phyloP scores from a whole-genome alignment of 176 grass and related monocot species.

The bread wheat (Triticum aestivum) region DNA sequence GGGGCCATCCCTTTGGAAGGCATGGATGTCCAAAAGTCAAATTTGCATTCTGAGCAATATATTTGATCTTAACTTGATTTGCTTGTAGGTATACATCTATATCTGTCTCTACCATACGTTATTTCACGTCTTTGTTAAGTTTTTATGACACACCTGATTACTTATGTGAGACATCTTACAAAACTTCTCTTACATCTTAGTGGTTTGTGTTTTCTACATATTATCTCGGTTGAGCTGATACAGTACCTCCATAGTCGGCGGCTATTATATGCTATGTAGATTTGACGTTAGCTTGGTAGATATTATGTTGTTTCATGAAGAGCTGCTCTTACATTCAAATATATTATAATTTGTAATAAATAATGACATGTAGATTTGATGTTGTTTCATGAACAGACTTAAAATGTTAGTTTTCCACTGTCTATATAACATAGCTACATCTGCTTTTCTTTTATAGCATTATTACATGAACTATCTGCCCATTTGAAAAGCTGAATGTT shows the following conservation, averaged over 20 bases:
- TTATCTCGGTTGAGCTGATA: too few species aligned
- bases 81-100: background rate
- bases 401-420: background rate
- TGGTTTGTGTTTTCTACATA: too few species aligned
- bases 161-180: too few species aligned
- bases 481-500: too few species aligned
- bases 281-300: too few species aligned
- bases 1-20: too few species aligned
- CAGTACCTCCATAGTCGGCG: too few species aligned
- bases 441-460: background rate
- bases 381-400: background rate
- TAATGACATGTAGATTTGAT: background rate
- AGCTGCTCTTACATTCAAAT: too few species aligned
- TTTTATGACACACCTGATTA: background rate
- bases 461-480: background rate
- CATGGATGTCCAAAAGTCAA: too few species aligned
- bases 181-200: too few species aligned
- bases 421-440: background rate
- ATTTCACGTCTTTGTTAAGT: background rate
- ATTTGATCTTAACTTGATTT: constrained; percentile 5
- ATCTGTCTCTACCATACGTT: background rate
- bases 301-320: too few species aligned
- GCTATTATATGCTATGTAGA: too few species aligned
- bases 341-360: background rate
- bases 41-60: background rate